Evolutionary conservation across 345 rosid genomes (phyloP), one percentile per base, ranked within the genome.

Genomic region (Lagerstroemia speciosa): DNA sequence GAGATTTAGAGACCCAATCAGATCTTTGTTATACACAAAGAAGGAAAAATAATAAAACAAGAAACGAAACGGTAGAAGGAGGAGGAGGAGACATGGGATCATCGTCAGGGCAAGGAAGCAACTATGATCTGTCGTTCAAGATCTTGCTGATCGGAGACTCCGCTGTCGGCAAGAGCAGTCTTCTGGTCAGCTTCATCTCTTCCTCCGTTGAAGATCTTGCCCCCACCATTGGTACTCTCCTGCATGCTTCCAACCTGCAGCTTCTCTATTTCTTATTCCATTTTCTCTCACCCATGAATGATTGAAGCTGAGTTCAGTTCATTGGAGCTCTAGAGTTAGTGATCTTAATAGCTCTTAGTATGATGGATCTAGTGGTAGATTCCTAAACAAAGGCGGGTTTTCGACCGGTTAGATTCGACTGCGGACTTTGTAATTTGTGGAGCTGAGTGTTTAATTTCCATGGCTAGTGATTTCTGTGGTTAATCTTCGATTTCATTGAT

Each of bases 121-220:
- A 86, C 58, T 80, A 82, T 69, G 97, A 93, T 84, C 89, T 91
- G 63, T 91, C 98, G 1, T 93, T 93, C 84, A 93, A 91, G 91
- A 86, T 93, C 90, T 73, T 93, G 87, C 84, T 93, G 86, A 89
- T 93, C 70, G 98, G 98, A 22, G 98, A 91, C 79, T 89, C 98
- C 15, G 91, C 87, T 62, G 98, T 93, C 71, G 98, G 98, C 71
- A 93, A 93, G 81, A 93, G 98, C 76, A 87, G 97, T 66, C 88
- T 93, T 69, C 97, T 91, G 81, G 91, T 91, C 58, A 91, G 94
- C 80, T 93, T 93, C 91, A 93, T 93, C 79, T 89, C 97, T 55
- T 69, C 70, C 65, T 78, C 94, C 32, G 80, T 73, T 8, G 93
- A 85, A 71, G 93, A 85, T 87, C 90, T 85, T 76, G 74, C 92